phyloP scores from a whole-genome alignment of 208 protist species.

The Vickermania ingenoplastis region DNA sequence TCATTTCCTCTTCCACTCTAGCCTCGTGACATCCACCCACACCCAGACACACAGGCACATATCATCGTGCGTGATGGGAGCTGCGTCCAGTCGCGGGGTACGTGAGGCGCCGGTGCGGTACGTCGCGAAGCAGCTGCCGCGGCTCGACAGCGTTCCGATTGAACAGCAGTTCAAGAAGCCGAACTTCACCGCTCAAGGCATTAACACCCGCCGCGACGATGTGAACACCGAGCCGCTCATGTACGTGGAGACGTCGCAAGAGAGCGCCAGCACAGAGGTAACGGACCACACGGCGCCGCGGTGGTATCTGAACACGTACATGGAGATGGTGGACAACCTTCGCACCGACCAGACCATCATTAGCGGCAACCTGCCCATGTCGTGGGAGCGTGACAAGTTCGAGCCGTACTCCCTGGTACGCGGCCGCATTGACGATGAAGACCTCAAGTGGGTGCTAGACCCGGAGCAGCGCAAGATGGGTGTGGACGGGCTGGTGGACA shows the following conservation, averaged over 20 bases:
- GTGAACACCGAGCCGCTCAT: slow-evolving; percentile 81
- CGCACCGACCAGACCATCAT: slow-evolving; percentile 62
- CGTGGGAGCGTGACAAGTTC: slow-evolving; percentile 77
- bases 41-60: too few species aligned
- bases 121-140: slow-evolving; percentile 69
- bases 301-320: slow-evolving; percentile 83
- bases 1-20: too few species aligned
- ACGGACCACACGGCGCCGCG: slow-evolving; percentile 67
- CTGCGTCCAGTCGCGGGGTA: slow-evolving; percentile 23
- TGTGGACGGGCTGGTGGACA: slow-evolving; percentile 39
- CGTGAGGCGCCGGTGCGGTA: slow-evolving; percentile 69
- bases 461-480: slow-evolving; percentile 51
- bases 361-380: slow-evolving; percentile 60
- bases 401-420: slow-evolving; percentile 77
- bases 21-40: too few species aligned
- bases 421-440: slow-evolving; percentile 77
- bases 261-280: slow-evolving; percentile 63
- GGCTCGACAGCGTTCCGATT: slow-evolving; percentile 55
- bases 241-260: slow-evolving; percentile 83
- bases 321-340: slow-evolving; percentile 77
- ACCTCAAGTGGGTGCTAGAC: slow-evolving; percentile 60
- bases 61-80: too few species aligned
- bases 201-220: slow-evolving; percentile 71
- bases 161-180: slow-evolving; percentile 80
- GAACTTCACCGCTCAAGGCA: slow-evolving; percentile 59